Conservation (phyloP, 2,329 filamentous ascomycete species). For the Neodidymelliopsis sp. region DNA sequence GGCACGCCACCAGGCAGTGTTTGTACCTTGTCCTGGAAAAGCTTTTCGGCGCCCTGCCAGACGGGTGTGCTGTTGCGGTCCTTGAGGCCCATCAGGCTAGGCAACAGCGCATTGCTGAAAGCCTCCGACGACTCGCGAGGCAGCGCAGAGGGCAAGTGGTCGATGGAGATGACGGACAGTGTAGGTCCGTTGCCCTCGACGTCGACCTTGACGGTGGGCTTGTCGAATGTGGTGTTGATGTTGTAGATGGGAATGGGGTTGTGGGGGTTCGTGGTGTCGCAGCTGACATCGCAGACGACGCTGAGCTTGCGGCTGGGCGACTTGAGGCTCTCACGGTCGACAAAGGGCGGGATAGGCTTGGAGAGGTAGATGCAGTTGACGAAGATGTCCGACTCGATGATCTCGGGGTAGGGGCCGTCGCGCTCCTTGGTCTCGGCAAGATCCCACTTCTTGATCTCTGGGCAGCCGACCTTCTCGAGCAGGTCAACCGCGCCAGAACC, state of each 20-base stretch:
- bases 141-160: slow-evolving; percentile 66
- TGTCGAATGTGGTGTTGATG: slow-evolving; percentile 84
- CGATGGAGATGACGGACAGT: slow-evolving; percentile 76
- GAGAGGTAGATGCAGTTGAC: slow-evolving; percentile 75
- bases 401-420: slow-evolving; percentile 78
- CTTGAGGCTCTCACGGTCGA: slow-evolving; percentile 74
- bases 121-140: slow-evolving; percentile 87
- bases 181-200: slow-evolving; percentile 64
- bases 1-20: slow-evolving; percentile 64
- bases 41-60: slow-evolving; percentile 84
- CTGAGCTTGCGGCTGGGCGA: slow-evolving; percentile 74
- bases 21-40: slow-evolving; percentile 83
- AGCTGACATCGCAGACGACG: slow-evolving; percentile 64
- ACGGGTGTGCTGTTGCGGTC: slow-evolving; percentile 75
- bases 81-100: slow-evolving; percentile 78
- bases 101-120: slow-evolving; percentile 80
- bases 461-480: slow-evolving; percentile 76
- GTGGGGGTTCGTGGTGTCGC: slow-evolving; percentile 76
- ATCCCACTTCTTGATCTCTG: slow-evolving; percentile 77
- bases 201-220: slow-evolving; percentile 81
- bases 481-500: slow-evolving; percentile 85
- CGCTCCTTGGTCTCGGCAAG: slow-evolving; percentile 74
- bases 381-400: slow-evolving; percentile 67
- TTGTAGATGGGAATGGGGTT: slow-evolving; percentile 83
- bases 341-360: slow-evolving; percentile 80